Conservation (phyloP, 106 monocot species). For the Allium sativum region DNA sequence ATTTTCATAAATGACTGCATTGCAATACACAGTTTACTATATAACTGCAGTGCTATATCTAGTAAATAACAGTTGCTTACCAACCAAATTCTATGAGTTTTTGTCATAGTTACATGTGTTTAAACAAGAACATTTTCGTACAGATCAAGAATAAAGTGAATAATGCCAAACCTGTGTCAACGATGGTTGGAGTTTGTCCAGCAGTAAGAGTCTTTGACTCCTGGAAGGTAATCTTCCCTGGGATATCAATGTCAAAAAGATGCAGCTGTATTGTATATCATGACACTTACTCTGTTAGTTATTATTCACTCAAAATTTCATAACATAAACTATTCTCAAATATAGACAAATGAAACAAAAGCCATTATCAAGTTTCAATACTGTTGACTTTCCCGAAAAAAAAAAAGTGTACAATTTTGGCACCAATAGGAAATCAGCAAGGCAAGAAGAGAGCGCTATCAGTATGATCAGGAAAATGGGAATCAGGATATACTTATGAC, state of each 20-base stretch:
- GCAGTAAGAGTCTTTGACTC: conserved; percentile 96
- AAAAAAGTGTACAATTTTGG: no score
- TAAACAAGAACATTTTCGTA: not conserved
- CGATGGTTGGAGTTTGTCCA: conserved; percentile 70
- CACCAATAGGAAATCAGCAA: no score
- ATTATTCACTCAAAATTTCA: not conserved
- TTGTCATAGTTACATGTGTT: not conserved
- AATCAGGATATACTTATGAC: no score
- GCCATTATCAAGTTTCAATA: no score
- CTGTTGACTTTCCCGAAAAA: no score
- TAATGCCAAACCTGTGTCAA: conserved; percentile 74
- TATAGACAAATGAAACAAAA: not conserved
- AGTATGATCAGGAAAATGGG: no score
- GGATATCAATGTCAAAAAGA: conserved; percentile 99
- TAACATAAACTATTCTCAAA: not conserved
- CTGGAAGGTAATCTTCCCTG: conserved; percentile 91
- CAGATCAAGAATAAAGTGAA: not conserved
- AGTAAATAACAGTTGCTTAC: no score
- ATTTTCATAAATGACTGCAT: no score
- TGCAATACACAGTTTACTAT: no score
- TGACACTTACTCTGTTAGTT: conserved; percentile 5
- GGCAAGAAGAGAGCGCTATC: no score
- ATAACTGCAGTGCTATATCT: no score
- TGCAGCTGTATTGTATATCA: conserved; percentile 51
- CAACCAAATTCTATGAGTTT: no score